Percentiles rank a stretch among this genome's conserved stretches.
phyloP scores from a whole-genome alignment of 225 moss, liverwort and hornwort species.

The Polytrichum commune region DNA sequence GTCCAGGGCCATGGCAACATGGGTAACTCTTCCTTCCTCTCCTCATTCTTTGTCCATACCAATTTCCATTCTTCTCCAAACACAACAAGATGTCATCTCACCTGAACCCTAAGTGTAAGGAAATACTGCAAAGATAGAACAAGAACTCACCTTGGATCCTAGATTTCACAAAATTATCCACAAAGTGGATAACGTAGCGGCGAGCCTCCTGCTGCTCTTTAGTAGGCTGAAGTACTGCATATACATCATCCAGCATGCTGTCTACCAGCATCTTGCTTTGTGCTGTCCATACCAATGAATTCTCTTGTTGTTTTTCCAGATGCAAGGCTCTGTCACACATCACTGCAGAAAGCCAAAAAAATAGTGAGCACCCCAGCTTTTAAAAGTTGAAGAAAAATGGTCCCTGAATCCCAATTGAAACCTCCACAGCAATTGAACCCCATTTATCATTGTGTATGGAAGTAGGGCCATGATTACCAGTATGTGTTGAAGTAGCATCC shows the following conservation, averaged over 20 bases:
- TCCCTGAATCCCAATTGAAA: not conserved
- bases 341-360: slow-evolving; percentile 37
- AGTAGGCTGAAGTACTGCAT: slow-evolving; percentile 62
- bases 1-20: not conserved
- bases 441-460: not conserved
- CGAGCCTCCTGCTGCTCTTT: slow-evolving; percentile 66
- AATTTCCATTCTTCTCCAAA: too few relatives aligned
- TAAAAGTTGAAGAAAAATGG: not conserved
- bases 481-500: slow-evolving; percentile 3
- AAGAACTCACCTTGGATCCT: slow-evolving; percentile 68
- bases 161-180: slow-evolving; percentile 69
- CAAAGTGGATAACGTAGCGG: slow-evolving; percentile 61
- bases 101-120: too few relatives aligned
- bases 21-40: not conserved
- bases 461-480: not conserved
- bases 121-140: slow-evolving; percentile 1
- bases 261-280: slow-evolving; percentile 47
- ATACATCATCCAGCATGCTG: slow-evolving; percentile 72
- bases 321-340: slow-evolving; percentile 69
- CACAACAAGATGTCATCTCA: too few relatives aligned
- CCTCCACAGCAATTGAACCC: not conserved
- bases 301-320: slow-evolving; percentile 64
- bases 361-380: not conserved
- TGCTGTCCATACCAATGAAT: slow-evolving; percentile 41
- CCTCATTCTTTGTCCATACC: not conserved